These are phyloP conservation scores for Aspergillus fructus DNA, from an alignment of 2,329 filamentous ascomycete genomes.

Conservation along the genomic window DNA sequence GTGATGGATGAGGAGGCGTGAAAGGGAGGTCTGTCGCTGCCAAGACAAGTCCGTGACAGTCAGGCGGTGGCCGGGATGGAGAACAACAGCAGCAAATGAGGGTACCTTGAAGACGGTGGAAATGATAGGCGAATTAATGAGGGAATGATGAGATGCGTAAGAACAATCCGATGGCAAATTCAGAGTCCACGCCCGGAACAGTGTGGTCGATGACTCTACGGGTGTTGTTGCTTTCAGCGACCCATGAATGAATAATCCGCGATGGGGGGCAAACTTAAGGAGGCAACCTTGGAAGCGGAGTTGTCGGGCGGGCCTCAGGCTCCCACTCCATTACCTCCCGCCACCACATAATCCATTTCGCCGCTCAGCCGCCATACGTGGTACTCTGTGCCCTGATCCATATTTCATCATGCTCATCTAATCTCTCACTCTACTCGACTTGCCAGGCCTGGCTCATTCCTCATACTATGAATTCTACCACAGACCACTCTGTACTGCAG, in stretches of 20 bases:
- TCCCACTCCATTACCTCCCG: background rate
- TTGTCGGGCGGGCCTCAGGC: background rate
- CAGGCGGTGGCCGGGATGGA: constrained; percentile 6
- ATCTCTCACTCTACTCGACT: too few relatives aligned
- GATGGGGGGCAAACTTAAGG: background rate
- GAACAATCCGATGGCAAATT: background rate
- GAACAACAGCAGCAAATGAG: background rate
- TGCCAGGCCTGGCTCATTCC: too few relatives aligned
- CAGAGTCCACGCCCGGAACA: background rate
- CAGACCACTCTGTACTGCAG: too few relatives aligned
- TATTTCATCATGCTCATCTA: background rate
- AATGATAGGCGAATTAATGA: background rate
- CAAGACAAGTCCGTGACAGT: constrained; percentile 22
- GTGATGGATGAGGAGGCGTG: constrained; percentile 17
- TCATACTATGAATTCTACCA: too few relatives aligned
- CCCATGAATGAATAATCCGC: background rate
- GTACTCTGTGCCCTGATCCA: background rate
- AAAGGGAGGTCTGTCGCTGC: constrained; percentile 20
- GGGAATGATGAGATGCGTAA: background rate
- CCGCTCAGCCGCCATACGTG: background rate
- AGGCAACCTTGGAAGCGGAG: background rate
- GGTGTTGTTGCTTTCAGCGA: background rate
- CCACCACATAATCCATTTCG: background rate
- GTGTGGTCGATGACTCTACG: background rate
- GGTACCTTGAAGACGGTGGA: background rate